Evolutionary conservation across 306 rosid species (phyloP).

Genomic region (Ziziphus jujuba): DNA sequence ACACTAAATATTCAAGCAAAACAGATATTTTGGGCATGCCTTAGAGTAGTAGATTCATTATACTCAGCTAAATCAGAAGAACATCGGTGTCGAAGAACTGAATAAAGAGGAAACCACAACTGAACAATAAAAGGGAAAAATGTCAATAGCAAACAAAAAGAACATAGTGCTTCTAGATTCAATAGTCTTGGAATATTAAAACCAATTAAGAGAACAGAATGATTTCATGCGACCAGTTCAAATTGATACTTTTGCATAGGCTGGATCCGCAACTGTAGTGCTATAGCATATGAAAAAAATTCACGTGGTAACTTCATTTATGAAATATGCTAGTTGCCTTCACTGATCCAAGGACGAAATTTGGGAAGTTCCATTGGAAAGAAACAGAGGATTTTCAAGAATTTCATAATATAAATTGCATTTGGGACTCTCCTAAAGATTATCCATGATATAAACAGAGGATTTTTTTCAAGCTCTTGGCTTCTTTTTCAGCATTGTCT

Average conservation of each 20-base stretch:
- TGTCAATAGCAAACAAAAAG: not conserved
- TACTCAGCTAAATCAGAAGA: conserved; percentile 28
- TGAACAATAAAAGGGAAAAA: conserved; percentile 35
- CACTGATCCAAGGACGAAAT: no score
- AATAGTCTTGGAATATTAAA: not conserved
- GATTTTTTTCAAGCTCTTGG: no score
- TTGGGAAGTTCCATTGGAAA: no score
- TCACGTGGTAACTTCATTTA: not conserved
- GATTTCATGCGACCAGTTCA: not conserved
- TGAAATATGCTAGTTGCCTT: not conserved
- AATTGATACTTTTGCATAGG: not conserved
- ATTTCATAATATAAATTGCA: no score
- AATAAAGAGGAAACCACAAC: conserved; percentile 90
- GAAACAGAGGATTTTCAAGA: no score
- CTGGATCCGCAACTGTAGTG: not conserved
- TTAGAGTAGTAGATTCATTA: conserved; percentile 38
- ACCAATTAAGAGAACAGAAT: not conserved
- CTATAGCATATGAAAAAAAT: not conserved
- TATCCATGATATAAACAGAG: no score
- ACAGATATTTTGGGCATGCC: conserved; percentile 41
- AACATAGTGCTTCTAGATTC: conserved; percentile 5
- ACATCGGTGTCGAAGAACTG: conserved; percentile 44
- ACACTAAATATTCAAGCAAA: conserved; percentile 10
- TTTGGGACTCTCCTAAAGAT: no score
- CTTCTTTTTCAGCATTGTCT: no score